phyloP scores from a whole-genome alignment of 345 rosid species.

The Geranium rotundifolium region DNA sequence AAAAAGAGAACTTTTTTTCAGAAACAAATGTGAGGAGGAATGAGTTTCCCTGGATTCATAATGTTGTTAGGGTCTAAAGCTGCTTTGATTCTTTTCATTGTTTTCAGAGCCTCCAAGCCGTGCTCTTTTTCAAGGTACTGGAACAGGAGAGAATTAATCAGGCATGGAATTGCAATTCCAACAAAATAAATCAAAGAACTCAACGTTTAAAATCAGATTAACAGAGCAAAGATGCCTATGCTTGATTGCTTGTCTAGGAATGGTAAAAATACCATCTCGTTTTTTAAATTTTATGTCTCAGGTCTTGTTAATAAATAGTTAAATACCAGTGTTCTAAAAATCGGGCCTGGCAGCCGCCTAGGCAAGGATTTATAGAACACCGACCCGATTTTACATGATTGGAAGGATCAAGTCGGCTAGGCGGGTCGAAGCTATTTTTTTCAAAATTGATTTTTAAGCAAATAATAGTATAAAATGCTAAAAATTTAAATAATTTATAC shows the following conservation, averaged over 20 bases:
- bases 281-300: no score
- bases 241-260: no score
- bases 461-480: no score
- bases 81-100: slow-evolving; percentile 71
- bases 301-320: neutral
- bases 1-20: slow-evolving; percentile 10
- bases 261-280: no score
- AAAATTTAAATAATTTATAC: no score
- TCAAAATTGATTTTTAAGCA: no score
- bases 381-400: no score
- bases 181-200: neutral
- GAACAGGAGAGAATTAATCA: neutral
- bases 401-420: no score
- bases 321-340: neutral
- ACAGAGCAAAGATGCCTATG: neutral
- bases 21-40: slow-evolving; percentile 82
- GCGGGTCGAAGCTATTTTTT: no score
- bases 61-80: slow-evolving; percentile 78
- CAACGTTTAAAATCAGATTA: neutral
- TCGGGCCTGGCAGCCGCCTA: no score
- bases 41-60: slow-evolving; percentile 94
- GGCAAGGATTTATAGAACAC: no score
- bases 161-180: neutral
- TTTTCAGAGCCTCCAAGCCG: slow-evolving; percentile 68
- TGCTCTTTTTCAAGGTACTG: slow-evolving; percentile 89